Evolutionary conservation across 164 flowering plant genomes (phyloP).

Genomic region (Vitis cinerea): DNA sequence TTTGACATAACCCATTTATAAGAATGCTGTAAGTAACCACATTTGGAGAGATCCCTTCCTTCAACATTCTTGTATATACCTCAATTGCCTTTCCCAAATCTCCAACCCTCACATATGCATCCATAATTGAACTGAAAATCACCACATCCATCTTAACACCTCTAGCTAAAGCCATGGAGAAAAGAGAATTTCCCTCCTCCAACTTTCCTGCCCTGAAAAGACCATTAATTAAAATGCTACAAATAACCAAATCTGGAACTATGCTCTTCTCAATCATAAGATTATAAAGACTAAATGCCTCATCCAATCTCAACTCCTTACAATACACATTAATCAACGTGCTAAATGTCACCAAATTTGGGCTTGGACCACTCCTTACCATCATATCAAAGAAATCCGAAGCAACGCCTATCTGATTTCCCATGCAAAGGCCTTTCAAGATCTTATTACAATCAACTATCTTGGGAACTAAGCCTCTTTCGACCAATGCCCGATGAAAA

Average conservation of each 20-base stretch:
- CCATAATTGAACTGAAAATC: slow-evolving; percentile 44
- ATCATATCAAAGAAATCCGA: slow-evolving; percentile 26
- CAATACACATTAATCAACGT: slow-evolving; percentile 38
- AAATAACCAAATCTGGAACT: slow-evolving; percentile 45
- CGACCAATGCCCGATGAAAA: slow-evolving; percentile 31
- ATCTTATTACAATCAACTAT: slow-evolving; percentile 42
- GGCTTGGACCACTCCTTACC: slow-evolving; percentile 33
- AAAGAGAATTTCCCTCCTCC: slow-evolving; percentile 34
- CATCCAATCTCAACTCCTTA: slow-evolving; percentile 31
- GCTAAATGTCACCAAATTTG: slow-evolving; percentile 46
- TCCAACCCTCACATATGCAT: slow-evolving; percentile 42
- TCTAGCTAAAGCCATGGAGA: slow-evolving; percentile 28
- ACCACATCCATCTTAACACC: slow-evolving; percentile 51
- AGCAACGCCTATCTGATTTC: slow-evolving; percentile 22
- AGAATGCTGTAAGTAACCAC: slow-evolving; percentile 46
- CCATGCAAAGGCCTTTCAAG: slow-evolving; percentile 33
- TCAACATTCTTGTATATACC: slow-evolving; percentile 34
- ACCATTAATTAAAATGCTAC: slow-evolving; percentile 44
- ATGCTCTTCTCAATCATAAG: slow-evolving; percentile 35
- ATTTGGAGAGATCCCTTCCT: slow-evolving; percentile 40
- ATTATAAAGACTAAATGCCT: slow-evolving; percentile 41
- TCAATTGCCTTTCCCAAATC: slow-evolving; percentile 32
- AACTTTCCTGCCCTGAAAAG: slow-evolving; percentile 36
- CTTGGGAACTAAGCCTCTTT: slow-evolving; percentile 24
- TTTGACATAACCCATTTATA: slow-evolving; percentile 39